Evolutionary conservation across 139 green algal genomes (phyloP).

Genomic region (Chlamydomonas incerta): DNA sequence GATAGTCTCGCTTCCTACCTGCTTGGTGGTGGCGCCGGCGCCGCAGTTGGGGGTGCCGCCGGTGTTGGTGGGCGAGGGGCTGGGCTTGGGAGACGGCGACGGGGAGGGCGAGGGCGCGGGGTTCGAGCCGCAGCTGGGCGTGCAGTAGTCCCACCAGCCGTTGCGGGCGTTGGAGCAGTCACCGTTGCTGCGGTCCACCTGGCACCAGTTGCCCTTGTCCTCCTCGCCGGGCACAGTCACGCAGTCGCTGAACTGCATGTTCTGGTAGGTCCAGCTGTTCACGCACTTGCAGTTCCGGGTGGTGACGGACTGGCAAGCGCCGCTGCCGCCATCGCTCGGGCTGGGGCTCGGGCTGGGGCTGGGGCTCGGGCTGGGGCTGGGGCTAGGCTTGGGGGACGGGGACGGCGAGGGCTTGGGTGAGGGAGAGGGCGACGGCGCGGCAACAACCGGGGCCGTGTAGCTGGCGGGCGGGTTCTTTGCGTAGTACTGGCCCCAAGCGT

Average conservation of each 20-base stretch:
- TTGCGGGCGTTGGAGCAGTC: background rate
- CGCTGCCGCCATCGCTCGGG: no score
- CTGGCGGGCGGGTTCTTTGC: background rate
- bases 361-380: background rate
- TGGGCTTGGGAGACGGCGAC: background rate
- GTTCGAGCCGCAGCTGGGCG: background rate
- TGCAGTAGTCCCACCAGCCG: constrained; percentile 30
- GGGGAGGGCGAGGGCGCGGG: background rate
- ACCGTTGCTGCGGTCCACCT: background rate
- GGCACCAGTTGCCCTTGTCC: background rate
- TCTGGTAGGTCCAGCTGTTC: background rate
- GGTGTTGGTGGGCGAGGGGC: background rate
- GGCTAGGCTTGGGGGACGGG: background rate
- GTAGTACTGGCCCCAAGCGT: constrained; percentile 9
- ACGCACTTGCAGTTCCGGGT: background rate
- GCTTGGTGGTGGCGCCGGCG: background rate
- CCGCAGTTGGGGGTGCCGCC: background rate
- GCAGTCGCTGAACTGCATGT: background rate
- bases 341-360: background rate
- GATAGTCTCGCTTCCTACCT: no score
- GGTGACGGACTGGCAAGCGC: background rate
- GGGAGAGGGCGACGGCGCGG: background rate
- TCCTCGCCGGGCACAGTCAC: no score
- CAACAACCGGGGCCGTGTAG: no score
- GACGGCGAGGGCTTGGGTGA: background rate